Evolutionary conservation across 2,329 filamentous ascomycete genomes (phyloP), one percentile per base, ranked within the genome.

Genomic region (Colletotrichum shisoi): DNA sequence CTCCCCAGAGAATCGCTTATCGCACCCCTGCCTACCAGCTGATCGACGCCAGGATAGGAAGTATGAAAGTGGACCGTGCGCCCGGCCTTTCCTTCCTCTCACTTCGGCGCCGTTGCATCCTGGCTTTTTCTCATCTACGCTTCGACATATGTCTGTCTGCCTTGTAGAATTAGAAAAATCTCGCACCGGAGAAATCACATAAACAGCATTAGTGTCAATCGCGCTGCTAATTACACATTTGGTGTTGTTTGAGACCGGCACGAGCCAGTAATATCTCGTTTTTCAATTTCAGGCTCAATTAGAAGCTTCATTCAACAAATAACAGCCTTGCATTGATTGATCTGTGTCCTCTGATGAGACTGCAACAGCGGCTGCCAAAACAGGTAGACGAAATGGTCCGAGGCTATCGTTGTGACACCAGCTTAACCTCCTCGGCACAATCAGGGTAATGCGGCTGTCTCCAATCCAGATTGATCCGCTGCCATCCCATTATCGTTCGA

Each of bases 21-120:
- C 53, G 39, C 45, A 69, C 59, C 67, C 67, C 67, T 69, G 67
- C 45, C 17, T 13, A 15, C n/a, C 15, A 13, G 13, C 34, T 69
- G 67, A 68, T 69, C 63, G 63, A 53, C 58, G 42, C 63, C 53
- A 69, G 67, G 67, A 63, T 63, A n/a, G 24, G 44, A 24, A 15
- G 19, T 48, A 56, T 17, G 46, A 57, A 13, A 15, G 67, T 62
- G 67, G 67, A 13, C 52, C 45, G 57, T 69, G 67, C 63, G 37
- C 52, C 5, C 45, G 27, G 13, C 19, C 60, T 48, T 15, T 48
- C 15, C 9, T 53, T 44, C 34, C 39, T 24, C 13, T 46, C 37
- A 11, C 7, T 12, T 56, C 11, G 31, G 13, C 21, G 44, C 27
- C 39, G 31, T 24, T 60, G 40, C 57, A 31, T 39, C 13, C 24